Conservation (phyloP, 2,329 filamentous ascomycete genomes). For the Penicillium verrucosum region DNA sequence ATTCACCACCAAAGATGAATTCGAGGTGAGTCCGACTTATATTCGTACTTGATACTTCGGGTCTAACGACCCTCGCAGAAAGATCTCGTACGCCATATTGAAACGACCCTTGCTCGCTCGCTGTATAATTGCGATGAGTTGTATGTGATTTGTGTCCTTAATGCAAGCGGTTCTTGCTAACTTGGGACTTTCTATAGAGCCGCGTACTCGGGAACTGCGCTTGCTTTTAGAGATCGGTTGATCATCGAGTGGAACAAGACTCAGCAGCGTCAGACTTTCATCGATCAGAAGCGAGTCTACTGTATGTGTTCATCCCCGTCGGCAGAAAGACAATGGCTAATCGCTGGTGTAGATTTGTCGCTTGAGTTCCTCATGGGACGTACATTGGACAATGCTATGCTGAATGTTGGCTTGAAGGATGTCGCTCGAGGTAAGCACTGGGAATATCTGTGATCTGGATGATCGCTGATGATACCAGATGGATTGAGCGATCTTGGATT, state of each 20-base stretch:
- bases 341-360: conserved; percentile 66
- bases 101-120: conserved; percentile 91
- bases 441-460: conserved; percentile 10
- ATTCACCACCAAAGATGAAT: conserved; percentile 78
- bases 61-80: conserved; percentile 48
- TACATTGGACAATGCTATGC: conserved; percentile 95
- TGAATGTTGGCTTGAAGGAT: conserved; percentile 88
- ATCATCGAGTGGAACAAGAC: conserved; percentile 98
- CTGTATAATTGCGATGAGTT: conserved; percentile 97
- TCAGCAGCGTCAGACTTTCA: conserved; percentile 89
- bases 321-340: neutral
- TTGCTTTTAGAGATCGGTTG: conserved; percentile 89
- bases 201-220: conserved; percentile 83
- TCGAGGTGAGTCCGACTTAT: conserved; percentile 50
- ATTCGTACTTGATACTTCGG: neutral
- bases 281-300: conserved; percentile 90
- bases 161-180: neutral
- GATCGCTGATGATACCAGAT: conserved; percentile 50
- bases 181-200: conserved; percentile 49
- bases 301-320: conserved; percentile 50
- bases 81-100: conserved; percentile 89
- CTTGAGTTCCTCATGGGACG: conserved; percentile 97
- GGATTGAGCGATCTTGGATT: conserved; percentile 88
- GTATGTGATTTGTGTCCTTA: conserved; percentile 31
- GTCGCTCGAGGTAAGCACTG: conserved; percentile 67